Conservation (phyloP, 805 yeast species). For the Brettanomyces naardenensis region DNA sequence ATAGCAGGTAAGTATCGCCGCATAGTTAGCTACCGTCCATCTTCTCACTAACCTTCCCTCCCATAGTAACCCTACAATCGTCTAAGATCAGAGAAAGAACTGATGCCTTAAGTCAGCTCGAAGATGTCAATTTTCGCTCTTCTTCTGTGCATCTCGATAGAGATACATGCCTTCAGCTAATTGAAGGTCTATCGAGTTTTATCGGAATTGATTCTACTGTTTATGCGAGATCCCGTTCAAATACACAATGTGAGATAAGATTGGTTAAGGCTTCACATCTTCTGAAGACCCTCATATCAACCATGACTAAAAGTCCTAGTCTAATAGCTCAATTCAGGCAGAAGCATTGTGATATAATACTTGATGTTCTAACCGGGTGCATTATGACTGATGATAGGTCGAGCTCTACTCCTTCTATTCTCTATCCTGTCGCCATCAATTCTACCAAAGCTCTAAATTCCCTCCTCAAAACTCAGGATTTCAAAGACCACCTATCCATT, state of each 20-base stretch:
- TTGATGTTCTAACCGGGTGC: conserved; percentile 13
- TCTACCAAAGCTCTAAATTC: conserved; percentile 21
- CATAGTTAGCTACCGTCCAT: too few relatives aligned
- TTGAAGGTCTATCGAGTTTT: conserved; percentile 14
- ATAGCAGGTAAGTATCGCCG: too few relatives aligned
- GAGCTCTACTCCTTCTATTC: conserved; percentile 5
- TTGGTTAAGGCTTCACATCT: conserved; percentile 17
- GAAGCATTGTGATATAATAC: conserved; percentile 20
- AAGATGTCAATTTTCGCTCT: conserved; percentile 21
- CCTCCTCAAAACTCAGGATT: conserved; percentile 17
- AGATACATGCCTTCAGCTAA: conserved; percentile 7
- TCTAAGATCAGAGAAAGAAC: conserved; percentile 46
- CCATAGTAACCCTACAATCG: too few relatives aligned
- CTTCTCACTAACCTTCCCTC: too few relatives aligned
- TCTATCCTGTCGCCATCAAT: conserved; percentile 25
- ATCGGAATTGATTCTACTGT: conserved; percentile 16
- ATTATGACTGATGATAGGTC: conserved; percentile 11
- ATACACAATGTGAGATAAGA: conserved; percentile 16
- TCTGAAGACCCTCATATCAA: conserved; percentile 11
- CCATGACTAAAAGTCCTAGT: conserved; percentile 8
- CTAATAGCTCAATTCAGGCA: conserved; percentile 16
- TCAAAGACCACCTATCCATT: conserved; percentile 19
- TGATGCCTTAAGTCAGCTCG: conserved; percentile 37
- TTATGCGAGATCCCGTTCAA: conserved; percentile 16
- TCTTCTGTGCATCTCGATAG: conserved; percentile 14